These are phyloP conservation scores for Vitis riparia DNA, from an alignment of 164 flowering plant species.

Conservation along the genomic window DNA sequence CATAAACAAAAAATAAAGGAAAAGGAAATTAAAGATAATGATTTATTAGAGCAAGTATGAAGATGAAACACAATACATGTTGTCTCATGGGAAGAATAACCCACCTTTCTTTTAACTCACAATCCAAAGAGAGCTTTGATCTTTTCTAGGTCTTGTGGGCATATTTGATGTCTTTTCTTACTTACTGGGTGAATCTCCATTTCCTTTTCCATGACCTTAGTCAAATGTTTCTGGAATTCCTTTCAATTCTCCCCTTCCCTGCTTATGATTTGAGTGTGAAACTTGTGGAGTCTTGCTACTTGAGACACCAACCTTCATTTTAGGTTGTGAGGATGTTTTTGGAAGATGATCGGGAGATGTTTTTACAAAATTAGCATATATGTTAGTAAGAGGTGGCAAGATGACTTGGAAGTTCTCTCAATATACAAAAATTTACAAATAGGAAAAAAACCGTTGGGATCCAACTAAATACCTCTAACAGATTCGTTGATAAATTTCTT, in stretches of 20 bases:
- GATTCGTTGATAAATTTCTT: too few species aligned
- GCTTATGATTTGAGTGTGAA: constrained; percentile 11
- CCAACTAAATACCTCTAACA: too few species aligned
- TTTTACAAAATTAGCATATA: constrained; percentile 10
- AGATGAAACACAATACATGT: neutral
- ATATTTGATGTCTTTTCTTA: constrained; percentile 7
- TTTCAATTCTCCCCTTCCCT: constrained; percentile 3
- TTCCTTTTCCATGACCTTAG: constrained; percentile 7
- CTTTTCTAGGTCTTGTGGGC: constrained; percentile 20
- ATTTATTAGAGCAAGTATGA: neutral
- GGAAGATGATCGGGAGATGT: constrained; percentile 26
- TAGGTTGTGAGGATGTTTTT: constrained; percentile 8
- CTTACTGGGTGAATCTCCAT: constrained; percentile 15
- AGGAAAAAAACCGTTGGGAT: too few species aligned
- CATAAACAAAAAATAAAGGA: neutral
- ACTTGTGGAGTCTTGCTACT: constrained; percentile 12
- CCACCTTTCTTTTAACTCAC: constrained; percentile 47
- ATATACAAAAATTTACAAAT: too few species aligned
- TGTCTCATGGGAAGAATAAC: neutral
- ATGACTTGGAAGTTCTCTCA: neutral
- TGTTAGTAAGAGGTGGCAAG: neutral
- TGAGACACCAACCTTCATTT: constrained; percentile 10
- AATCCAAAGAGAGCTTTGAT: constrained; percentile 28
- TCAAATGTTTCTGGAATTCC: neutral
- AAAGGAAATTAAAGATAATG: neutral